Conservation (phyloP, 1,139 yeast genomes). For the Debaryomycetaceae sp. region DNA sequence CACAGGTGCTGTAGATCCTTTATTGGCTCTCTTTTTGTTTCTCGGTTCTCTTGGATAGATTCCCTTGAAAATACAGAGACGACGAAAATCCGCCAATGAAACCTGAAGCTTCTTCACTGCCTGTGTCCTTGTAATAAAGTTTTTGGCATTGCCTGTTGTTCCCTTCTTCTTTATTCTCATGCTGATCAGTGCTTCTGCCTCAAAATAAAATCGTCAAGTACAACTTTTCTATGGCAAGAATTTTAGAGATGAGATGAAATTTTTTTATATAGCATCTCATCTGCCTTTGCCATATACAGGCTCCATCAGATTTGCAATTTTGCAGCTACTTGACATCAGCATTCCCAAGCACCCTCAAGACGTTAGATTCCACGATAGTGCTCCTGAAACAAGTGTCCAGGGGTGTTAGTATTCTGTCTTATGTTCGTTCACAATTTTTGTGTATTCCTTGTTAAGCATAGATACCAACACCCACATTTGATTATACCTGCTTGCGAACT, state of each 20-base stretch:
- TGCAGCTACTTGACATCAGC: background rate
- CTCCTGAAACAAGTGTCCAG: background rate
- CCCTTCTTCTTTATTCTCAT: constrained; percentile 69
- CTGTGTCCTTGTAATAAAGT: constrained; percentile 90
- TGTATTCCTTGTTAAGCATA: constrained; percentile 15
- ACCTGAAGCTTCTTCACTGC: constrained; percentile 92
- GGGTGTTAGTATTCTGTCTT: background rate
- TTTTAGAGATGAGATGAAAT: constrained; percentile 5
- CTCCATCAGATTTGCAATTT: background rate
- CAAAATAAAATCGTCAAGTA: background rate
- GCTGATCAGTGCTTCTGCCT: background rate
- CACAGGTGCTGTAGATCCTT: constrained; percentile 93
- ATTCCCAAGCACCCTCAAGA: too few species aligned
- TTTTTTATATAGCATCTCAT: constrained; percentile 2
- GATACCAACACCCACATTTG: constrained; percentile 24
- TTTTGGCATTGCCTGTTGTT: constrained; percentile 85
- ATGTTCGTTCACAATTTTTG: background rate
- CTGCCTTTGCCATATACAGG: background rate
- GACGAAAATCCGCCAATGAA: constrained; percentile 95
- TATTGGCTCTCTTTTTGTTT: constrained; percentile 94
- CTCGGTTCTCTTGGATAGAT: constrained; percentile 95
- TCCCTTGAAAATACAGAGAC: constrained; percentile 96
- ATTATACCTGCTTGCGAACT: constrained; percentile 14
- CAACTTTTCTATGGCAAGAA: background rate
- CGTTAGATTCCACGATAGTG: too few species aligned